These are phyloP conservation scores for Melocanna baccifera DNA, from an alignment of 176 grass and related monocot genomes.

Conservation along the genomic window DNA sequence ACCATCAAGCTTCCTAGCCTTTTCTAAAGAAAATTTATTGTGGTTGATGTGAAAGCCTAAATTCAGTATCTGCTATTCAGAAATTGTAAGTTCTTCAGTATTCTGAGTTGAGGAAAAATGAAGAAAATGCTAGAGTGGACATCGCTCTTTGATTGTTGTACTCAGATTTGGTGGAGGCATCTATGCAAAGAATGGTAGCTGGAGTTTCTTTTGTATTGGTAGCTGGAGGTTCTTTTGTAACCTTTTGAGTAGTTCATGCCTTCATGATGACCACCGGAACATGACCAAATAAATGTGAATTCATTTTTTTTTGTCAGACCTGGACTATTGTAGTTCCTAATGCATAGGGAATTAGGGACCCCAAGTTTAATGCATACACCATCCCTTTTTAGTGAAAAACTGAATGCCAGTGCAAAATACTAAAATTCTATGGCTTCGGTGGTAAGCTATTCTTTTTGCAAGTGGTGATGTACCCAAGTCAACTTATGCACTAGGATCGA, in stretches of 20 bases:
- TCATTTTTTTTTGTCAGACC: too few species aligned
- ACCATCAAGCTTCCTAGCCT: constrained; percentile 11
- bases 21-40: neutral
- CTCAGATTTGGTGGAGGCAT: neutral
- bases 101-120: neutral
- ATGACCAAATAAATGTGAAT: neutral
- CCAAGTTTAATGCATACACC: neutral
- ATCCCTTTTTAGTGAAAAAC: neutral
- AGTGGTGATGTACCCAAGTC: too few species aligned
- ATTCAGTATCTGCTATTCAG: neutral
- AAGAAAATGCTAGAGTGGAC: constrained; percentile 1
- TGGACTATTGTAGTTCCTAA: neutral
- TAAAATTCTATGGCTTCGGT: neutral
- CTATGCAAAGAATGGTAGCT: neutral
- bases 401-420: neutral
- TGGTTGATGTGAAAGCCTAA: neutral
- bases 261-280: neutral
- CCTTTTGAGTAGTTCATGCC: neutral
- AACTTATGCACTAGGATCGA: too few species aligned
- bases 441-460: too few species aligned
- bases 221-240: neutral
- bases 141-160: neutral
- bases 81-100: neutral
- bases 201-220: neutral
- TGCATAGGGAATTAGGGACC: neutral